A percentile compares a stretch with the other conserved stretches of the same genome.
Evolutionary conservation across 441 rosid species (phyloP).

Genomic region (Erysimum cheiri): DNA sequence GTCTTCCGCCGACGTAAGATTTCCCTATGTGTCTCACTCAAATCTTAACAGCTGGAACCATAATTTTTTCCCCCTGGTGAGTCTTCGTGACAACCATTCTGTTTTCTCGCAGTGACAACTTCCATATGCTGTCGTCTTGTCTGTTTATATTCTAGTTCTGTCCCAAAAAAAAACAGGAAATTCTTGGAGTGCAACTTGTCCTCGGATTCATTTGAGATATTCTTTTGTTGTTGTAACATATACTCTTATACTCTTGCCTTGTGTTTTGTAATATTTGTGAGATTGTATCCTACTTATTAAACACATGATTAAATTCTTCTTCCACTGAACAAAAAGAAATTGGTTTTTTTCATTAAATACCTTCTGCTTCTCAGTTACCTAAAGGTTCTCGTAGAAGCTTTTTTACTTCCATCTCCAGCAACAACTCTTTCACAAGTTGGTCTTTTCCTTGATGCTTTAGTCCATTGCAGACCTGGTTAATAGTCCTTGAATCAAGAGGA

Average conservation of each 20-base stretch:
- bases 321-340: neutral
- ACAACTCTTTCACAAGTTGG: conserved; percentile 51
- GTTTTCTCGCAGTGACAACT: conserved; percentile 17
- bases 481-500: conserved; percentile 48
- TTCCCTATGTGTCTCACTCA: conserved; percentile 12
- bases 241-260: conserved; percentile 31
- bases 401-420: conserved; percentile 51
- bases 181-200: conserved; percentile 34
- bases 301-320: conserved; percentile 22
- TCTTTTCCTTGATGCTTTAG: conserved; percentile 54
- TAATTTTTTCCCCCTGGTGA: neutral
- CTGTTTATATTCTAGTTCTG: conserved; percentile 39
- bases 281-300: conserved; percentile 27
- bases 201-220: conserved; percentile 27
- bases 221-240: conserved; percentile 44
- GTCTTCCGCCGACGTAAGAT: neutral
- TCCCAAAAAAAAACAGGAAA: conserved; percentile 20
- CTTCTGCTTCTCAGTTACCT: conserved; percentile 7
- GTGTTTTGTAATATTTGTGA: conserved; percentile 28
- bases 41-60: conserved; percentile 36
- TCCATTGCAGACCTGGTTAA: conserved; percentile 54
- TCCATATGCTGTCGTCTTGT: conserved; percentile 7
- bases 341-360: neutral
- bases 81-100: conserved; percentile 27
- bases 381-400: conserved; percentile 18